Conservation (phyloP, 106 monocot genomes). For the Dioscorea alata region DNA sequence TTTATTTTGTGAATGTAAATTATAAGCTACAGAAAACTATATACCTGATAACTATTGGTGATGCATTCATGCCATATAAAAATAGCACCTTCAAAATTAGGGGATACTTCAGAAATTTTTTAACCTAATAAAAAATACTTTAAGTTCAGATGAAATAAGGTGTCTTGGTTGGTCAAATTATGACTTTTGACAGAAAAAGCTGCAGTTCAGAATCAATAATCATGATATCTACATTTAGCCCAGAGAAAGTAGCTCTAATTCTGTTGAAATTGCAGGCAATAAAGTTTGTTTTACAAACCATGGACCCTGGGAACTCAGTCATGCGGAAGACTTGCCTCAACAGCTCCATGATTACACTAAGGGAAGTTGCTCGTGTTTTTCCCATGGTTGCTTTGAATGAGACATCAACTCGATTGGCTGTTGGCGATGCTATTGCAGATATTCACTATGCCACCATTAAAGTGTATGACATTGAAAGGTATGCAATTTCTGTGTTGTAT, state of each 20-base stretch:
- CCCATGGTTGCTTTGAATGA: slow-evolving; percentile 94
- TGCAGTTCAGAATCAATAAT: too few relatives aligned
- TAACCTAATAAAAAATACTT: too few relatives aligned
- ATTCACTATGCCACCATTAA: slow-evolving; percentile 50
- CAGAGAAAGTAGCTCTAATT: slow-evolving; percentile 2
- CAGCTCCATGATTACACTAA: slow-evolving; percentile 68
- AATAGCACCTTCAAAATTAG: too few relatives aligned
- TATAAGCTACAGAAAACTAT: too few relatives aligned
- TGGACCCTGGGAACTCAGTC: slow-evolving; percentile 82
- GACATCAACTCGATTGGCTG: slow-evolving; percentile 59
- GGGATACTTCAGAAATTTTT: too few relatives aligned
- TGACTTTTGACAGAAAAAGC: too few relatives aligned
- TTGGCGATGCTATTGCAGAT: slow-evolving; percentile 96
- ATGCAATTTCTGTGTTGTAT: slow-evolving; percentile 3
- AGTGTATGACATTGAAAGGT: slow-evolving; percentile 94
- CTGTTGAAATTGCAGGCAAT: slow-evolving; percentile 49
- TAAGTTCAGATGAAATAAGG: too few relatives aligned
- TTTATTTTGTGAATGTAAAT: too few relatives aligned
- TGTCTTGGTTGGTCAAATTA: too few relatives aligned
- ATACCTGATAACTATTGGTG: too few relatives aligned
- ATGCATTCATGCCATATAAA: too few relatives aligned
- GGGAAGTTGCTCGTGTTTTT: slow-evolving; percentile 81
- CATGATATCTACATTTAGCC: too few relatives aligned
- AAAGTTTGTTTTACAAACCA: slow-evolving; percentile 77
- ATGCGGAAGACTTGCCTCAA: slow-evolving; percentile 87